Base-by-base conservation (phyloP, 169 alveolate species). In the Cryptosporidium xiaoi region DNA sequence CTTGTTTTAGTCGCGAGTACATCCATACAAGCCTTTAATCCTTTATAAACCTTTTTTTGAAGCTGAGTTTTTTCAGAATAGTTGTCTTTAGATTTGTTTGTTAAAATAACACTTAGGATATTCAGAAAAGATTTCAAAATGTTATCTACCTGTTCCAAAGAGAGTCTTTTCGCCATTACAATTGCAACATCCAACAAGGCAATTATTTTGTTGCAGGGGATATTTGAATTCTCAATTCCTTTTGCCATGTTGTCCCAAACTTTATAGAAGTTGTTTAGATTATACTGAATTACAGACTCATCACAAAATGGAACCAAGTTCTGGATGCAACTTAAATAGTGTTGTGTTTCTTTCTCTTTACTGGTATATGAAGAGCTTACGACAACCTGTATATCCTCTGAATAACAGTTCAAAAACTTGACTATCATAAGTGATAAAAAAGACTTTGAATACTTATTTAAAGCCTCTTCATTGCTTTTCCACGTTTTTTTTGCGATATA, bases 171-270 rank as follows among this genome's bases (percentile, higher is more conserved):
- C 0, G 56, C 29, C 87, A 77, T 77, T 36, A 40, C 69, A 24
- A 62, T 77, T 36, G 87, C 71, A 4, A 77, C 87, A 60, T 77
- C 87, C n/a, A 77, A 36, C 7, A 77, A 24, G 12, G 87, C 87
- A 40, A 77, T 77, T 16, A 77, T 77, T 60, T 77, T 62, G 48
- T 48, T 53, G 15, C 58, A 36, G 15, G 87, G 87, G n/a, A 77
- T 16, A 20, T 36, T 56, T 44, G 87, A 60, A 29, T 34, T 31
- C 46, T 77, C 87, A 1, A 77, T 71, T 4, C 87, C 64, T 20
- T 24, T 65, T 8, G 87, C 71, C 31, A 77, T 24, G 4, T 60
- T 77, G n/a, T 77, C 71, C 87, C 87, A 77, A 10, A 62, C 71
- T 1, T 46, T n/a, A 18, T 77, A 40, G 12, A 77, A 77, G 50